These are phyloP conservation scores for Epichloe glyceriae DNA, from an alignment of 2,329 filamentous ascomycete genomes.

Conservation along the genomic window DNA sequence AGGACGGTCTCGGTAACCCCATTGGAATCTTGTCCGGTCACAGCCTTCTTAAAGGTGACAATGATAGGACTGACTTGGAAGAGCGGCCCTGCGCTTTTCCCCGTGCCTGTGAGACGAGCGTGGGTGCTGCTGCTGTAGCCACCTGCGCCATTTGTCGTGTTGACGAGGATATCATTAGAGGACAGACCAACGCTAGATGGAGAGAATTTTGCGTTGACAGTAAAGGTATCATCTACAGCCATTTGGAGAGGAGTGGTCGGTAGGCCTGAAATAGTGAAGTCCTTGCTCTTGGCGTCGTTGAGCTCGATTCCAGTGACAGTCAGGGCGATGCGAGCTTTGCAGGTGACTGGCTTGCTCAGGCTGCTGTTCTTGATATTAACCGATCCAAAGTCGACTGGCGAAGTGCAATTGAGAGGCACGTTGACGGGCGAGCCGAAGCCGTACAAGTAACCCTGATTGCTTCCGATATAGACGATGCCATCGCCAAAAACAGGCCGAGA, in stretches of 20 bases:
- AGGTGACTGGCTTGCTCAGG: conserved; percentile 24
- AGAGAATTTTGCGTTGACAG: conserved; percentile 30
- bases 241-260: conserved; percentile 20
- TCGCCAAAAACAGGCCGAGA: conserved; percentile 45
- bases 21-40: conserved; percentile 27
- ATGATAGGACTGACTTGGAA: conserved; percentile 33
- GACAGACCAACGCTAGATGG: conserved; percentile 34
- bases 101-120: conserved; percentile 35
- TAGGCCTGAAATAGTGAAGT: conserved; percentile 25
- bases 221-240: conserved; percentile 25
- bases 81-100: conserved; percentile 31
- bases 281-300: conserved; percentile 19
- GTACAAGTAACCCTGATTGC: conserved; percentile 36
- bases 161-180: conserved; percentile 33
- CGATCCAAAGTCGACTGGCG: conserved; percentile 33
- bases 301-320: conserved; percentile 26
- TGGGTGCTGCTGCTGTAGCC: conserved; percentile 35
- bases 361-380: conserved; percentile 26
- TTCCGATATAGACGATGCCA: conserved; percentile 41
- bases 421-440: conserved; percentile 44
- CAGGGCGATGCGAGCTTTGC: conserved; percentile 32
- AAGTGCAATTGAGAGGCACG: conserved; percentile 38
- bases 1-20: conserved; percentile 30
- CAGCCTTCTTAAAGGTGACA: conserved; percentile 35
- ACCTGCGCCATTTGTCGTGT: conserved; percentile 30